Evolutionary conservation across 176 grass and related monocot genomes (phyloP).

Genomic region (Saccharum spontaneum): DNA sequence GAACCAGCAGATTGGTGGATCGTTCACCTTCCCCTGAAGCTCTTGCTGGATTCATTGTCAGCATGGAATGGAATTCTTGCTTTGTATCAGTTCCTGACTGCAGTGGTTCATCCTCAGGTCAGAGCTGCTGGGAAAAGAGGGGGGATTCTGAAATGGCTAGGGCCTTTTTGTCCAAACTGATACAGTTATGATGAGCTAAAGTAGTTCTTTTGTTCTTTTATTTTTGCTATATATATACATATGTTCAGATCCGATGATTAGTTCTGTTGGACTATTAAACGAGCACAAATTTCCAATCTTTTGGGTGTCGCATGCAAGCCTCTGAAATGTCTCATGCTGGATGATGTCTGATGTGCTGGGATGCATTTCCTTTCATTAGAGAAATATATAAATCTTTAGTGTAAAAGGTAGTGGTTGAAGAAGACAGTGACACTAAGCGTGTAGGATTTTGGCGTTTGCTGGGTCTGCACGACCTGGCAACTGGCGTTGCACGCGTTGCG

Average conservation of each 20-base stretch:
- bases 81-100: background rate
- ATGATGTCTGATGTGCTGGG: background rate
- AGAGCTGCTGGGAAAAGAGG: background rate
- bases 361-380: background rate
- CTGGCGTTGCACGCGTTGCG: background rate
- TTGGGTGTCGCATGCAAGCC: background rate
- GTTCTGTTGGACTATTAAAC: constrained; percentile 33
- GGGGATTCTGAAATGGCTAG: constrained; percentile 21
- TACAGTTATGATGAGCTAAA: background rate
- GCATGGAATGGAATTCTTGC: background rate
- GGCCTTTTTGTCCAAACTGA: background rate
- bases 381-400: background rate
- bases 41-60: background rate
- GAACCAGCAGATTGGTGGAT: constrained; percentile 77
- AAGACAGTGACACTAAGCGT: background rate
- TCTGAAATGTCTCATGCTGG: background rate
- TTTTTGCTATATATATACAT: background rate
- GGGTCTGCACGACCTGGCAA: background rate
- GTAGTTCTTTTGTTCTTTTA: constrained; percentile 51
- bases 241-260: background rate
- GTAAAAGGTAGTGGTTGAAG: background rate
- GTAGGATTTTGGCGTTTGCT: background rate
- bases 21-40: constrained; percentile 94
- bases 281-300: constrained; percentile 12
- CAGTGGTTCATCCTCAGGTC: background rate